Evolutionary conservation across 371 early-diverging fungal genomes (phyloP), one percentile per base, ranked within the genome.

Genomic region (Apophysomyces sp.): DNA sequence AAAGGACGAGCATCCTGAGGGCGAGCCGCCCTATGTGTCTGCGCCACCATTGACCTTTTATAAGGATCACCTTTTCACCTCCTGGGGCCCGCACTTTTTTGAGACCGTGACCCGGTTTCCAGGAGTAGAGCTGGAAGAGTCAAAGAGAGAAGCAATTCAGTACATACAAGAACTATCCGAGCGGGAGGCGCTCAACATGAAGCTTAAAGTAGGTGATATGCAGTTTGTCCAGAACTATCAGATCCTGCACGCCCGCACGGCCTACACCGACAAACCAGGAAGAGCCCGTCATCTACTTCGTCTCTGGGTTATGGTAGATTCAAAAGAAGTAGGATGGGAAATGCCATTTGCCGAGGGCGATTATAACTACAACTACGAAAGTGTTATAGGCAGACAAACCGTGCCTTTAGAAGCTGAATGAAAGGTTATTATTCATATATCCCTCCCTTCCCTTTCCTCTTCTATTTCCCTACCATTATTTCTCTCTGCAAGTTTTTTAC

Each of bases 71-170:
- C 55, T 80, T 11, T 74, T 74, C 54, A 80, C 80, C 5, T 76
- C 76, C 28, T 80, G 73, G 71, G 75, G 73, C 9, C 80, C 80
- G 13, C 80, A 79, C 53, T 79, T 80, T 41, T 74, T 72, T 37
- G 77, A 76, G 32, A 74, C 80, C 3, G 68, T 80, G 55, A 71
- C 69, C 4, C 69, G 80, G 0, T 74, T 79, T 52, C 70, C 72
- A 13, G 80, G 53, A 3, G 55, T 76, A 4, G 52, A 26, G 1
- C 51, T 76, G 9, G 71, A 67, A 15, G 60, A 63, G 27, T 66
- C 62, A 16, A 68, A 69, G 37, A 71, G 68, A 27, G 77, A 80
- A 34, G 77, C 80, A 1, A 76, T 80, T 71, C 41, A 60, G 21
- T 76, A 74, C 52, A 69, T 80, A 12, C 74, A 80, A 60, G 65